Conservation (phyloP, 2,329 filamentous ascomycete genomes). For the Apiospora phragmitis region DNA sequence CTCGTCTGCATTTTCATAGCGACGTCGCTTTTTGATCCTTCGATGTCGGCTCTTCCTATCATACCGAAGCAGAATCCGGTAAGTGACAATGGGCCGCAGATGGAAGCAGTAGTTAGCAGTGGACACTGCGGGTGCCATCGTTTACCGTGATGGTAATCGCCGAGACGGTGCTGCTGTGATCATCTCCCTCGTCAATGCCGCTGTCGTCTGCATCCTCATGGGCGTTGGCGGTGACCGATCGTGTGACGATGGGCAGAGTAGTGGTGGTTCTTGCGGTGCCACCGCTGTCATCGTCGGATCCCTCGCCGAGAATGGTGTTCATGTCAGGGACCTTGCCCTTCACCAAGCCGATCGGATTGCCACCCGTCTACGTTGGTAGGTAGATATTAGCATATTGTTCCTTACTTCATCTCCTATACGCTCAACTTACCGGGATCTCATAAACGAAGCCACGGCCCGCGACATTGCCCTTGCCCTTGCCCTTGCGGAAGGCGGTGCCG, state of each 20-base stretch:
- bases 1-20: not conserved
- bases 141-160: not conserved
- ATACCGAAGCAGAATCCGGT: not conserved
- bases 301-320: not conserved
- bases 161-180: not conserved
- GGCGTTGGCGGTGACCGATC: not conserved
- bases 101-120: no score
- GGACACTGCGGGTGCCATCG: no score
- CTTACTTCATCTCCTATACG: no score
- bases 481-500: not conserved
- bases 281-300: not conserved
- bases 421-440: not conserved
- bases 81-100: no score
- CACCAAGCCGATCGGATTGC: slow-evolving; percentile 30
- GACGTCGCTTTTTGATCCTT: slow-evolving; percentile 5
- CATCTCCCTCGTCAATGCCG: not conserved
- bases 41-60: not conserved
- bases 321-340: not conserved
- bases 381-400: not conserved
- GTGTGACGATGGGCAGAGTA: not conserved
- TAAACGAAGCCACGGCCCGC: not conserved
- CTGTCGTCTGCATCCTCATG: not conserved
- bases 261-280: not conserved
- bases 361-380: slow-evolving; percentile 13
- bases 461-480: not conserved